Evolutionary conservation across 2,329 filamentous ascomycete species (phyloP), one percentile per base, ranked within the genome.

Genomic region (Neofusicoccum cordaticola): DNA sequence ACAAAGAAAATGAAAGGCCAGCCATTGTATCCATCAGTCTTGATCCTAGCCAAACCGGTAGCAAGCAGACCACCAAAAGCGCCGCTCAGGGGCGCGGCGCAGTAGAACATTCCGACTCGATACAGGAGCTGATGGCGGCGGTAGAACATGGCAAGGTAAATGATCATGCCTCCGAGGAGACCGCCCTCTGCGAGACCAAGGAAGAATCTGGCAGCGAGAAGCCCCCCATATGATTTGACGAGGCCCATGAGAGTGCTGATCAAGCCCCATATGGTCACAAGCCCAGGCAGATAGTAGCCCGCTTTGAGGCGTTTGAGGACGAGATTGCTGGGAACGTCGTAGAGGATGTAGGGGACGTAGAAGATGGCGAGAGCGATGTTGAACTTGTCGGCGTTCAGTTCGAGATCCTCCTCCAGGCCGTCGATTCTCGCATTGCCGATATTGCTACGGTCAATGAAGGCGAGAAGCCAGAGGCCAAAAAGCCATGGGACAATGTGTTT

Each of bases 381-480:
- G 74, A 77, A 81, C 17, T 77, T 75, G 61, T 78, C 74, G 11
- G 74, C 75, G 15, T 72, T 71, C 13, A 81, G 75, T 2, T 74
- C 44, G 17, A 81, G 72, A n/a, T 80, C 77, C 1, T 72, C 69
- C 9, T 72, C 68, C 0, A 81, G 71, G 34, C 80, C 78, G 19
- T 78, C 77, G 58, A 81, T 78, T 42, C 77, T 74, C 0, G 80
- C 79, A 56, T 81, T 81, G 41, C 79, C 77, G 48, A 77, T 74
- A 63, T 78, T 78, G 63, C 69, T 73, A 27, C 79, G 71, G 67
- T 82, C 80, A 64, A 83, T 81, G 72, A 82, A 82, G 7, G 80
- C 78, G n/a, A 82, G 73, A 3, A 82, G 74, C 78, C 79, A 82
- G 13, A 82, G 73, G 9, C 73, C 71, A 52, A 82, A 82, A 5